A percentile compares a stretch with the other conserved stretches of the same genome.
phyloP scores from a whole-genome alignment of 352 stramenopile species.

The Pythium rishiriense region DNA sequence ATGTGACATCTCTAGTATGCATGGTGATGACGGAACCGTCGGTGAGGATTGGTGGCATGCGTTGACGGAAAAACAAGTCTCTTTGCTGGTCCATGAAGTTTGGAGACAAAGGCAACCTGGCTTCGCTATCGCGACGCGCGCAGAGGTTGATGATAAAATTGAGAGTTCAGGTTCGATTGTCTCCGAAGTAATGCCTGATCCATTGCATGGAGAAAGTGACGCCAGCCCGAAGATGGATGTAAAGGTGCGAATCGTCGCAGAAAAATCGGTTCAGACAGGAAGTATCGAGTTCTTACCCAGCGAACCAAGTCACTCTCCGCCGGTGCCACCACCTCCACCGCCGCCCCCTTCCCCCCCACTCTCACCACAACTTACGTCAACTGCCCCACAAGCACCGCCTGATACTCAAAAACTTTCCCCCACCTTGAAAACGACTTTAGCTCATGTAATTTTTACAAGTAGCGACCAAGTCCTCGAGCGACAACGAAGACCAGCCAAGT shows the following conservation, averaged over 20 bases:
- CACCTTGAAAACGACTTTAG: not conserved
- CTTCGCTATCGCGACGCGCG: too few relatives aligned
- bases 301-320: not conserved
- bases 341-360: not conserved
- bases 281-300: slow-evolving; percentile 17
- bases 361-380: not conserved
- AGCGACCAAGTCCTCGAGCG: not conserved
- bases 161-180: not conserved
- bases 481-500: not conserved
- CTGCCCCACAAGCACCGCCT: not conserved
- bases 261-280: slow-evolving; percentile 31
- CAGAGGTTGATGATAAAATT: not conserved
- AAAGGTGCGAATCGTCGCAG: slow-evolving; percentile 16
- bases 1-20: too few relatives aligned
- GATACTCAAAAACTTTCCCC: too few relatives aligned
- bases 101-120: slow-evolving; percentile 4
- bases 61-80: slow-evolving; percentile 30
- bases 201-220: not conserved
- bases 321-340: not conserved
- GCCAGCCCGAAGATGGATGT: not conserved
- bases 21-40: not conserved
- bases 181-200: not conserved
- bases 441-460: not conserved
- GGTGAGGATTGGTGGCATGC: slow-evolving; percentile 27
- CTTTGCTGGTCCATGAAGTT: slow-evolving; percentile 22